A percentile compares a stretch with the other conserved stretches of the same genome.
Evolutionary conservation across 257 asterid genomes (phyloP).

Genomic region (Solanum virginianum): DNA sequence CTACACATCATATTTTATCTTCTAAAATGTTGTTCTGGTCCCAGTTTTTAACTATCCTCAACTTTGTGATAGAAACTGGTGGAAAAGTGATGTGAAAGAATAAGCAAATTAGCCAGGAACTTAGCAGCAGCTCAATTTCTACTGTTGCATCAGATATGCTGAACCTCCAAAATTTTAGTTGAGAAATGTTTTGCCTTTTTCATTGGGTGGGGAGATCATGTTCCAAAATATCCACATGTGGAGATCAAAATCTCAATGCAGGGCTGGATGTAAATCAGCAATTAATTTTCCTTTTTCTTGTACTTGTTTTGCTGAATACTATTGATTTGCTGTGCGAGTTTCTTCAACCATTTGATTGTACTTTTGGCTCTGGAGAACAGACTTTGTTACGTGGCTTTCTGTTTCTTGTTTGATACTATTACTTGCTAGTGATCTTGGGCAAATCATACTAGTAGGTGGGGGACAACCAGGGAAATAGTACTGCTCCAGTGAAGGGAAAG

Average conservation of each 20-base stretch:
- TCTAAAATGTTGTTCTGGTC: not conserved
- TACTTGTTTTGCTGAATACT: not conserved
- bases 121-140: not conserved
- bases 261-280: not conserved
- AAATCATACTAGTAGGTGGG: slow-evolving; percentile 31
- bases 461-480: slow-evolving; percentile 14
- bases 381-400: not conserved
- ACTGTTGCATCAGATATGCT: not conserved
- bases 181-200: not conserved
- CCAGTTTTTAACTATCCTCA: not conserved
- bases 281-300: not conserved
- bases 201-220: not conserved
- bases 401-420: not conserved
- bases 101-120: not conserved
- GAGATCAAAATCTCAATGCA: not conserved
- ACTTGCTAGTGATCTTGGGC: not conserved
- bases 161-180: not conserved
- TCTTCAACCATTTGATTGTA: not conserved
- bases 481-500: slow-evolving; percentile 48
- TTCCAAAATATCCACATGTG: not conserved
- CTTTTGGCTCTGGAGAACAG: not conserved
- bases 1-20: not conserved
- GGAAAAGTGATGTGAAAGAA: not conserved
- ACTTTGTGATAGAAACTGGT: not conserved
- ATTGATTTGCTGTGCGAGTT: not conserved